Base-by-base conservation (phyloP, 73 alveolate genomes). In the Paramecium caudatum region DNA sequence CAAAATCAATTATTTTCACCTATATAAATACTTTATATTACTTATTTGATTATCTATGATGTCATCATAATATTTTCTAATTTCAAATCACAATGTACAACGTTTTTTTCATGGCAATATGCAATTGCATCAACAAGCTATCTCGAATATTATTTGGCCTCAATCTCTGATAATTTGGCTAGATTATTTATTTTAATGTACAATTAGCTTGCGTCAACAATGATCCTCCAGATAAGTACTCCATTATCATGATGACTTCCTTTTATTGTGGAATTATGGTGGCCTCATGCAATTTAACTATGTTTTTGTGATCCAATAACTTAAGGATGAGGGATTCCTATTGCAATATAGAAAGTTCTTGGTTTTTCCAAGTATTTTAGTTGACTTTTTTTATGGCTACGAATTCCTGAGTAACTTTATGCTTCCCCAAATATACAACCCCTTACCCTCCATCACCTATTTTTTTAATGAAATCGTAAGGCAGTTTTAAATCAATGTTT, bases 1-100 rank as follows among this genome's bases (percentile, higher is more conserved):
- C 99, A 68, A 97, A 97, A 92, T 97, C 99, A 83, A 99, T 97
- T 47, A 97, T 93, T 93, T 97, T 97, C 30, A 97, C 93, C n/a
- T 93, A 91, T 34, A 9, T 69, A 46, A 55, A 55, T 55, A 55
- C 30, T 55, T 55, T 4, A 27, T 19, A 21, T 55, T 55, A 55
- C 80, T 23, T 55, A 37, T 55, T 55, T 55, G 12, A 16, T 10
- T 19, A 23, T 27, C 23, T 27, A 43, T 16, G 80, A 55, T 55
- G 96, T 98, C 47, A 95, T 62, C 33, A 95, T 91, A 0, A 95
- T 91, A 46, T 95, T 95, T 93, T 95, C 98, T 36, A 92, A 92
- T 55, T 95, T 95, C 37, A 95, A 87, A 94, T 95, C 98, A 80
- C 98, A 63, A 92, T 95, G 98, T 36, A 92, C 62, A 4, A 94